phyloP scores from a whole-genome alignment of 208 protist species.

The Trichomonas tenax region DNA sequence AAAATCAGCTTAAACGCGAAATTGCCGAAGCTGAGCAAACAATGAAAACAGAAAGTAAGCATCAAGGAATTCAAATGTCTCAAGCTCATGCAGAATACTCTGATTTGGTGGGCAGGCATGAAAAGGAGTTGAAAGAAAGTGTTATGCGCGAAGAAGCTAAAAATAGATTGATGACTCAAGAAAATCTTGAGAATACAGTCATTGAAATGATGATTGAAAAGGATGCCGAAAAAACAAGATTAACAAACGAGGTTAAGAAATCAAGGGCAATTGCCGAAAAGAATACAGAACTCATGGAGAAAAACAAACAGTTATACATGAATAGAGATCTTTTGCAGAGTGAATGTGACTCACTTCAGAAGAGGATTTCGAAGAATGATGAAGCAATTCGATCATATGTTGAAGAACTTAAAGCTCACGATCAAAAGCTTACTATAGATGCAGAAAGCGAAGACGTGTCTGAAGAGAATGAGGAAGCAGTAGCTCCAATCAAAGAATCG shows the following conservation, averaged over 20 bases:
- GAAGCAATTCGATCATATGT: background rate
- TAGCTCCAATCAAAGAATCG: background rate
- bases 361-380: background rate
- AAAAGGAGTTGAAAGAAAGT: background rate
- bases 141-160: background rate
- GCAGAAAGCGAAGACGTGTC: background rate
- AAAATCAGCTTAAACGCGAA: background rate
- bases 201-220: conserved; percentile 16
- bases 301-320: background rate
- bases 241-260: background rate
- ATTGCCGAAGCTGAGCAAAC: conserved; percentile 1
- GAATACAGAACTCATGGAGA: background rate
- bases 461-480: background rate
- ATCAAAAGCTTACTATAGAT: background rate
- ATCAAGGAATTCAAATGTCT: background rate
- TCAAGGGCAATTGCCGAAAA: background rate
- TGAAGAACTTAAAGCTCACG: background rate
- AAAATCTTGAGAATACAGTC: background rate
- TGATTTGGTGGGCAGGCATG: background rate
- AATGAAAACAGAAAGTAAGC: background rate
- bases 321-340: background rate
- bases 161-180: background rate
- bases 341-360: background rate
- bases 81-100: background rate
- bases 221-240: background rate